phyloP scores from a whole-genome alignment of 2,329 filamentous ascomycete species.

The Mollisiaceae sp. region DNA sequence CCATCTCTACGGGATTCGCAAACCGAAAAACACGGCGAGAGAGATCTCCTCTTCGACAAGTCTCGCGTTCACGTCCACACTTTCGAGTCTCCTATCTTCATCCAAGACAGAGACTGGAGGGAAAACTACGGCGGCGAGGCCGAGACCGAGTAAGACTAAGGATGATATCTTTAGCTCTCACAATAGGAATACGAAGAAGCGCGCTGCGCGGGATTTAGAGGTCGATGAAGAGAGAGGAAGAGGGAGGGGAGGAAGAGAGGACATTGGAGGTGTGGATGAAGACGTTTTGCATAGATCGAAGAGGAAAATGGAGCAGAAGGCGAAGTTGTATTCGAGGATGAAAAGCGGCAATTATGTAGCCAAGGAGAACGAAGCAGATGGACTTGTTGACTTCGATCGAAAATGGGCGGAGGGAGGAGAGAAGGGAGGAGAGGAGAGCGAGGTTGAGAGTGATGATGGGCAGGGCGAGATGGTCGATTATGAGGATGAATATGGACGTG shows the following conservation, averaged over 20 bases:
- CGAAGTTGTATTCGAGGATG: constrained; percentile 84
- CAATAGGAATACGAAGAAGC: constrained; percentile 66
- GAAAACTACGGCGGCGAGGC: constrained; percentile 52
- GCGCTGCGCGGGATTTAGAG: constrained; percentile 62
- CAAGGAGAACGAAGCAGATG: constrained; percentile 63
- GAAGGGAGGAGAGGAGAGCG: constrained; percentile 51
- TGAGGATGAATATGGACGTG: constrained; percentile 90
- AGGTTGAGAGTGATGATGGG: constrained; percentile 64
- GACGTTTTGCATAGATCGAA: constrained; percentile 66
- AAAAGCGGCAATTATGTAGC: constrained; percentile 77
- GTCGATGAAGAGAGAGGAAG: constrained; percentile 53
- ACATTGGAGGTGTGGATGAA: constrained; percentile 66
- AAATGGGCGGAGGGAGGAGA: constrained; percentile 83
- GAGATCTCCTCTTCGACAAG: constrained; percentile 74
- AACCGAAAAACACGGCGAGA: constrained; percentile 68
- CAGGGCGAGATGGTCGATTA: constrained; percentile 76
- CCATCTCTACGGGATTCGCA: constrained; percentile 77
- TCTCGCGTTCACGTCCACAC: constrained; percentile 86
- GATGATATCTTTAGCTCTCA: constrained; percentile 72
- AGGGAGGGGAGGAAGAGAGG: constrained; percentile 62
- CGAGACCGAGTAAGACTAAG: constrained; percentile 62
- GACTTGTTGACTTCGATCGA: constrained; percentile 89
- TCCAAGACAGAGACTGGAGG: constrained; percentile 45
- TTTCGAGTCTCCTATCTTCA: constrained; percentile 79
- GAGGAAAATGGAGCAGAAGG: constrained; percentile 88